phyloP scores from a whole-genome alignment of 306 rosid genomes.

The Betula pendula region DNA sequence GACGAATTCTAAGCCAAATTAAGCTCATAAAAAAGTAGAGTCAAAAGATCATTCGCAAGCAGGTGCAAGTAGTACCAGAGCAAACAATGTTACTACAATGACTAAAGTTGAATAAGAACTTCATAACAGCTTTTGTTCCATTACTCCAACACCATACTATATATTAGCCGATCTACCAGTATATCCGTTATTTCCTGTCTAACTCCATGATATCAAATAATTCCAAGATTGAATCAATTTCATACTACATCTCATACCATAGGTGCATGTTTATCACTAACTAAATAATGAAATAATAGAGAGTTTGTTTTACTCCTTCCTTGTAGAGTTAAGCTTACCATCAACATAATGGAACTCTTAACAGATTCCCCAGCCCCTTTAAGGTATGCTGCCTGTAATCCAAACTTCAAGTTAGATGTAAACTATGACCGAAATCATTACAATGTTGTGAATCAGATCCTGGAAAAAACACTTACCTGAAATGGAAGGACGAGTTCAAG shows the following conservation, averaged over 20 bases:
- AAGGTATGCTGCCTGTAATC: slow-evolving; percentile 80
- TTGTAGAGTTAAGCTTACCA: slow-evolving; percentile 57
- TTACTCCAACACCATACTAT: not conserved
- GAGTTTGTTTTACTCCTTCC: slow-evolving; percentile 11
- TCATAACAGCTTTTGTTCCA: not conserved
- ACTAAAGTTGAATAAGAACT: not conserved
- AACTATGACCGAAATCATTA: slow-evolving; percentile 17
- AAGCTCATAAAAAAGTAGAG: not conserved
- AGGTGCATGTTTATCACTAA: slow-evolving; percentile 22
- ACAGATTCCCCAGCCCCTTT: slow-evolving; percentile 45
- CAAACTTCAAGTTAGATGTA: slow-evolving; percentile 31
- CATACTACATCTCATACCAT: slow-evolving; percentile 19
- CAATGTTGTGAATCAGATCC: slow-evolving; percentile 16
- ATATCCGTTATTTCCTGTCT: not conserved
- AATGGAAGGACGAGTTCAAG: slow-evolving; percentile 68
- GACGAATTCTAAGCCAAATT: not conserved
- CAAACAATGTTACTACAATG: not conserved
- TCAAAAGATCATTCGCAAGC: not conserved
- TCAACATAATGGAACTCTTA: slow-evolving; percentile 63
- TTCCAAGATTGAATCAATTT: slow-evolving; percentile 17
- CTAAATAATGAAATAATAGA: slow-evolving; percentile 20
- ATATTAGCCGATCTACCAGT: not conserved
- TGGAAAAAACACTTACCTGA: slow-evolving; percentile 55
- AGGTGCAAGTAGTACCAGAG: not conserved
- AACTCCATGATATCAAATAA: slow-evolving; percentile 16